These are phyloP conservation scores for Neofusicoccum ribis DNA, from an alignment of 2,329 filamentous ascomycete genomes.

Conservation along the genomic window DNA sequence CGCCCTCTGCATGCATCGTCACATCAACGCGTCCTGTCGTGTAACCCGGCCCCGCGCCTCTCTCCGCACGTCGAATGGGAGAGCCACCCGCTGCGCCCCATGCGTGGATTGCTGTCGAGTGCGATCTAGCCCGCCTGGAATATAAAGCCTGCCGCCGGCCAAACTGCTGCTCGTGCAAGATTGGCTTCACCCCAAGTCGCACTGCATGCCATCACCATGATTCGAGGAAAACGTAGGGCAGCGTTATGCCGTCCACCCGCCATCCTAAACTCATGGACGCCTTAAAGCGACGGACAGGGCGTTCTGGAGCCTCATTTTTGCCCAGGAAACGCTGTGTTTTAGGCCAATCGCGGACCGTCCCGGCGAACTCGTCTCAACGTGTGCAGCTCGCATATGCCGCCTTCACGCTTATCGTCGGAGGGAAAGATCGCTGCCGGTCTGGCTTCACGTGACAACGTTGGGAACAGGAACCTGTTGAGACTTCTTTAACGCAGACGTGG, in stretches of 20 bases:
- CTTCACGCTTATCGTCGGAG: background rate
- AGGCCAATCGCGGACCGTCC: background rate
- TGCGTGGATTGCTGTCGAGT: background rate
- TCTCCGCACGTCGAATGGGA: background rate
- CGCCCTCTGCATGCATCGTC: background rate
- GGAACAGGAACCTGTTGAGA: background rate
- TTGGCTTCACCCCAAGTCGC: background rate
- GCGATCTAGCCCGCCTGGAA: constrained; percentile 2
- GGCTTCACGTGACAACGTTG: background rate
- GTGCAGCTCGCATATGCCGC: background rate
- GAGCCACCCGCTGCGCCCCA: background rate
- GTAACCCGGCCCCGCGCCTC: background rate
- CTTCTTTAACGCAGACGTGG: constrained; percentile 2
- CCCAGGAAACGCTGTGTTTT: constrained; percentile 1
- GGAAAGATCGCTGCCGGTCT: background rate
- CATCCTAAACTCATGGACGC: background rate
- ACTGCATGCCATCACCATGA: background rate
- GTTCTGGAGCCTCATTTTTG: constrained; percentile 2
- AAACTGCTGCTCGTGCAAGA: background rate
- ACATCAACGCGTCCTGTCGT: constrained; percentile 1
- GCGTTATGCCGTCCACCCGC: background rate
- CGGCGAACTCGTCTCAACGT: background rate
- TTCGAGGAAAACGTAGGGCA: constrained; percentile 4
- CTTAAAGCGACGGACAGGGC: background rate
- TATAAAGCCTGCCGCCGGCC: background rate